These are phyloP conservation scores for Zoysia japonica DNA, from an alignment of 176 grass and related monocot species.

Conservation along the genomic window DNA sequence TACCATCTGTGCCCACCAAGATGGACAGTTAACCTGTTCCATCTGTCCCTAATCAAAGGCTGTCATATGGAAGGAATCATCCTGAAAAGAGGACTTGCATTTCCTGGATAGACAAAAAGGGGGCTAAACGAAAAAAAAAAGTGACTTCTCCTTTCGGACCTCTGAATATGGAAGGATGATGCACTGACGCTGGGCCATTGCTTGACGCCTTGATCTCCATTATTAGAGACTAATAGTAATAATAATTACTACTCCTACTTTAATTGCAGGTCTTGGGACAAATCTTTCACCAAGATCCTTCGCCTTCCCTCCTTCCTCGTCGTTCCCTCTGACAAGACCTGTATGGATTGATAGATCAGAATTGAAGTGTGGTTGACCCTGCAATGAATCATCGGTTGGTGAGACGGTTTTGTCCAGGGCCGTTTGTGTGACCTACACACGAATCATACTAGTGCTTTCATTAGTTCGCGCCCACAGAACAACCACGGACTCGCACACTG, in stretches of 20 bases:
- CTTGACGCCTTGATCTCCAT: conserved; percentile 39
- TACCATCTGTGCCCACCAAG: not conserved
- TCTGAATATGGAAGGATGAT: not conserved
- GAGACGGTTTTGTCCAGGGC: conserved; percentile 35
- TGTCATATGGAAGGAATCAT: conserved; percentile 9
- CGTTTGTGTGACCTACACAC: not conserved
- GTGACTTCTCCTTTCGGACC: conserved; percentile 31
- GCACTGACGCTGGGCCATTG: conserved; percentile 21
- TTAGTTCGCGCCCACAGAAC: conserved; percentile 35
- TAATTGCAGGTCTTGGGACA: conserved; percentile 28
- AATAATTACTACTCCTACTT: conserved; percentile 14
- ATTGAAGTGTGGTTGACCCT: conserved; percentile 38
- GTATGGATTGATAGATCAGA: conserved; percentile 24
- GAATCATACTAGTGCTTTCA: conserved; percentile 28
- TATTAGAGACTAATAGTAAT: not conserved
- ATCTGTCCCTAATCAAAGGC: conserved; percentile 9
- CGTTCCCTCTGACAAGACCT: conserved; percentile 1
- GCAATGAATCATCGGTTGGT: conserved; percentile 44
- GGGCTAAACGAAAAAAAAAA: not conserved
- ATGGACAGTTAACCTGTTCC: conserved; percentile 18
- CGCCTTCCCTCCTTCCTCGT: conserved; percentile 28
- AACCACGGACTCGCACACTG: conserved; percentile 8
- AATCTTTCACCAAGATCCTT: conserved; percentile 5
- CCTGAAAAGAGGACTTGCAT: not conserved
- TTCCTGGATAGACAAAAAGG: not conserved